Conservation (phyloP, 2,329 filamentous ascomycete species). For the Beauveria caledonica region DNA sequence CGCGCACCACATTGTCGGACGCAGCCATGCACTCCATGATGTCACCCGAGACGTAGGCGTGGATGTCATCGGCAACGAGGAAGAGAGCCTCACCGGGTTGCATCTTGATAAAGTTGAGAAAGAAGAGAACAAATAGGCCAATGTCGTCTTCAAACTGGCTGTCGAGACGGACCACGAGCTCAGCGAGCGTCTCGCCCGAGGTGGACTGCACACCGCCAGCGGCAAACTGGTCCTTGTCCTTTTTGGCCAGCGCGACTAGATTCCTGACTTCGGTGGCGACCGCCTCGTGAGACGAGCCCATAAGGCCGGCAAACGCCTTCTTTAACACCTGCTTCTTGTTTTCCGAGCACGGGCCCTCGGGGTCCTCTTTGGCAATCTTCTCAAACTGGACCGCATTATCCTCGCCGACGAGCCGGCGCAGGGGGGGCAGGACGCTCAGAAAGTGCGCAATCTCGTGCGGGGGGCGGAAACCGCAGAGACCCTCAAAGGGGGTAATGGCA, state of each 20-base stretch:
- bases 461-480: slow-evolving; percentile 90
- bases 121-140: slow-evolving; percentile 91
- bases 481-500: slow-evolving; percentile 91
- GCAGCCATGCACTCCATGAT: slow-evolving; percentile 99
- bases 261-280: slow-evolving; percentile 48
- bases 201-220: slow-evolving; percentile 61
- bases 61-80: slow-evolving; percentile 91
- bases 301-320: slow-evolving; percentile 66
- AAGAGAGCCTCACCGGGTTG: slow-evolving; percentile 90
- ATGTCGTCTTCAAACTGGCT: slow-evolving; percentile 82
- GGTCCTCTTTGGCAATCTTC: slow-evolving; percentile 36
- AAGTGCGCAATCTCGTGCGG: slow-evolving; percentile 82
- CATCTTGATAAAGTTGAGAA: slow-evolving; percentile 90
- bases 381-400: slow-evolving; percentile 49
- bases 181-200: slow-evolving; percentile 60
- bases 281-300: slow-evolving; percentile 64
- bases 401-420: slow-evolving; percentile 60
- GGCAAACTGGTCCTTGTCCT: slow-evolving; percentile 65
- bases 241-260: slow-evolving; percentile 62
- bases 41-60: slow-evolving; percentile 87
- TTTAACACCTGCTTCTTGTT: slow-evolving; percentile 74
- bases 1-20: slow-evolving; percentile 96
- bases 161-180: slow-evolving; percentile 70
- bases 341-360: slow-evolving; percentile 34
- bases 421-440: slow-evolving; percentile 46